These are phyloP conservation scores for Entamoeba invadens DNA, from an alignment of 208 protist species.

Conservation along the genomic window DNA sequence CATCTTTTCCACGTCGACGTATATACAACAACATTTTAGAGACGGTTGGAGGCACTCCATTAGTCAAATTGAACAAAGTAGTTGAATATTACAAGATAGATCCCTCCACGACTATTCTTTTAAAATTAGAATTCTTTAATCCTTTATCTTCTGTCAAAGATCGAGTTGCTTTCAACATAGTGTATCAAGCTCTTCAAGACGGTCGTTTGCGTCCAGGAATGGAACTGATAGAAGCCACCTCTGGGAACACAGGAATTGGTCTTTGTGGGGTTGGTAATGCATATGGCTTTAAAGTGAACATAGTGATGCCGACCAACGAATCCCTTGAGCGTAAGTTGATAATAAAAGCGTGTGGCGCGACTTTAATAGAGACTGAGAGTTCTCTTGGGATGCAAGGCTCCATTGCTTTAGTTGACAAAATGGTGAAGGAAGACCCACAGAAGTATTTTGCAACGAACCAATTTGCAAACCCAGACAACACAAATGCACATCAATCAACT, in stretches of 20 bases:
- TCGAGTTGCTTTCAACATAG: slow-evolving; percentile 3
- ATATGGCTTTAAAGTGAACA: not conserved
- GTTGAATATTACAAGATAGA: not conserved
- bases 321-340: not conserved
- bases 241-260: slow-evolving; percentile 15
- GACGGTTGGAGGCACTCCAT: not conserved
- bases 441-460: not conserved
- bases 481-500: not conserved
- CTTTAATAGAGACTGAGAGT: not conserved
- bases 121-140: slow-evolving; percentile 13
- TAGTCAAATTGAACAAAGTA: not conserved
- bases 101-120: not conserved
- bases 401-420: not conserved
- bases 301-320: slow-evolving; percentile 8
- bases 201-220: not conserved
- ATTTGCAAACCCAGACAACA: slow-evolving; percentile 9
- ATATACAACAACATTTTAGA: not conserved
- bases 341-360: not conserved
- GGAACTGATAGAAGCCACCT: slow-evolving; percentile 14
- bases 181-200: not conserved
- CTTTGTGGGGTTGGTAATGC: not conserved
- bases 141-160: slow-evolving; percentile 7
- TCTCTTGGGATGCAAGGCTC: not conserved
- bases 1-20: not conserved
- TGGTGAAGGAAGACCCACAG: not conserved